Evolutionary conservation across 2,329 filamentous ascomycete species (phyloP), one percentile per base, ranked within the genome.

Genomic region (Xylariomycetidae sp.): DNA sequence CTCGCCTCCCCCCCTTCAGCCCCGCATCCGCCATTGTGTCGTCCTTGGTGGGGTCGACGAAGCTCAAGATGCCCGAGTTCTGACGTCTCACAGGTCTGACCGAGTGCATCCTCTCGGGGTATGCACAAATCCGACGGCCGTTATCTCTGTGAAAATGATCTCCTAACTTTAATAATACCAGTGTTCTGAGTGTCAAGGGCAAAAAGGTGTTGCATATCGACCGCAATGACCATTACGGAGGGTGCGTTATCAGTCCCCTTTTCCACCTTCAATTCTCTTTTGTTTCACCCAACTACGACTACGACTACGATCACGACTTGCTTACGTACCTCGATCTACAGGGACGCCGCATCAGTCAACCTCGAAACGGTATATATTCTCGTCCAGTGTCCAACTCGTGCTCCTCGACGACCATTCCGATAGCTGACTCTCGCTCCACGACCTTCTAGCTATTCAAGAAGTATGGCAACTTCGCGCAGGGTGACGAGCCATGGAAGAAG

Each of bases 141-240:
- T n/a, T n/a, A n/a, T n/a, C n/a, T n/a, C n/a, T n/a, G n/a, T n/a
- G n/a, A n/a, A n/a, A n/a, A n/a, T n/a, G 20, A n/a, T 23, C n/a
- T 8, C 8, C 20, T 23, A 23, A 23, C n/a, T 23, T n/a, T 8
- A n/a, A 8, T 8, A 23, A 23, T 8, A 23, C 40, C 54, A 88
- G 89, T 66, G 89, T 98, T 42, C 72, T 97, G 61, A 95, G 88
- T 71, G 90, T 97, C 56, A 96, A 97, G 75, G 90, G 90, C 64
- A 90, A 94, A 76, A 97, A 97, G 74, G 92, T 98, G 58, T 78
- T 98, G 48, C 92, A 98, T 72, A 95, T 98, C 63, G 92, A 97
- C 70, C 84, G 89, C 61, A 97, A 97, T 63, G 88, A 94, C 63
- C 89, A 97, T 72, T 97, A 96, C 59, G 92, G 92, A 77, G 92